Base-by-base conservation (phyloP, 805 yeast species). In the Blastobotrys peoriensis region DNA sequence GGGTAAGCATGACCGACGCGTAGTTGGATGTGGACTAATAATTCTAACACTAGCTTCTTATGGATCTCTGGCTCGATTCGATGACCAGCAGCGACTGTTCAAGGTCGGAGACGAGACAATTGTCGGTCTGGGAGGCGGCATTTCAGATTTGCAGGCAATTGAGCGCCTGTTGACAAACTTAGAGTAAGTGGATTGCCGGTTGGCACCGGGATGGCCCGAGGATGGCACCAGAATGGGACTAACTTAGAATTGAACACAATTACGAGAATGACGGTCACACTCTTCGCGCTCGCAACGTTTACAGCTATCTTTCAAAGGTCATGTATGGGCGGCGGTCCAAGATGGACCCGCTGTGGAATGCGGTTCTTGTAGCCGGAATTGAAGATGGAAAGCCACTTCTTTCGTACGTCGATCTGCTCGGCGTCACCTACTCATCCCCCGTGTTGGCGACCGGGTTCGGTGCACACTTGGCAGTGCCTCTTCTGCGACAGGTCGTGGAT, bases 311-410 rank as follows among this genome's bases (percentile, higher is more conserved):
- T 54, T 79, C 91, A 39, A 78, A 83, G 48, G 82, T 91, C 36
- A 72, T 91, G 73, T 93, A 93, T 68, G 71, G 76, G 53, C 81
- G 98, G 66, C 78, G 99, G 66, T 75, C 84, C 43, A 88, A 93
- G 66, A 82, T 93, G 91, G 79, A 93, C 63, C 99, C 99, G 19
- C 73, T 88, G 52, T 93, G 98, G 98, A 93, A 93, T 66, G 83
- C 98, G 1, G 68, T 85, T 33, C 72, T 93, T 45, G 97, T 93
- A 42, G 96, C 88, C 10, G 99, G 99, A 6, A 73, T 83, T 55
- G 79, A 76, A 51, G 79, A 79, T 34, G 73, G 69, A 38, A 73
- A 76, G 54, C 87, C 93, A 30, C 85, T 84, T 57, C 72, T 93
- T 59, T 80, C 82, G 54, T 89, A 86, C 60, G 95, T 88, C 38